phyloP scores from a whole-genome alignment of 192 early-diverging fungal species.

The Glomus cerebriforme region DNA sequence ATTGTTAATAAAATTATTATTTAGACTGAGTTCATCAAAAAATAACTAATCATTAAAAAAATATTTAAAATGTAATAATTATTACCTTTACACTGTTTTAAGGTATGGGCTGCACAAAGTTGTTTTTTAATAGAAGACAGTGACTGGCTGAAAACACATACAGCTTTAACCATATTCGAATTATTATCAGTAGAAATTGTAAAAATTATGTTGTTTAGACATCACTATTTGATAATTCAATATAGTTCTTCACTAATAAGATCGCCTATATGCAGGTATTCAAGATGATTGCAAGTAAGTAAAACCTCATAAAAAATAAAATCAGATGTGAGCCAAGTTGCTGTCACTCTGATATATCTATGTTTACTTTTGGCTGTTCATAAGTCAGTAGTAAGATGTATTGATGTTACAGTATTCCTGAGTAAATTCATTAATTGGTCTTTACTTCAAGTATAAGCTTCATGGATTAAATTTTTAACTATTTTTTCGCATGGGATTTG shows the following conservation, averaged over 20 bases:
- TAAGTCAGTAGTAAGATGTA: not conserved
- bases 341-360: not conserved
- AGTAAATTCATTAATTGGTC: too few relatives aligned
- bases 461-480: not conserved
- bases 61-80: too few relatives aligned
- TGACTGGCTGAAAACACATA: not conserved
- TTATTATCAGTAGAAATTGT: not conserved
- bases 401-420: not conserved
- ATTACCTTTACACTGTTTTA: constrained; percentile 7
- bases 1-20: too few relatives aligned
- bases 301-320: not conserved
- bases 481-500: not conserved
- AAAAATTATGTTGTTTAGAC: not conserved
- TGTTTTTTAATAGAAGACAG: not conserved
- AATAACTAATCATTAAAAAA: too few relatives aligned
- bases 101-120: not conserved
- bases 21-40: too few relatives aligned
- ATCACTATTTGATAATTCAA: not conserved
- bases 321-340: not conserved
- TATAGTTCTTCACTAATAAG: not conserved
- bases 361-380: not conserved
- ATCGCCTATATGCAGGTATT: not conserved
- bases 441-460: not conserved
- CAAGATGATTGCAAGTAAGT: not conserved
- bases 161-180: not conserved